These are phyloP conservation scores for Metschnikowia henanensis DNA, from an alignment of 805 yeast species.

Conservation along the genomic window DNA sequence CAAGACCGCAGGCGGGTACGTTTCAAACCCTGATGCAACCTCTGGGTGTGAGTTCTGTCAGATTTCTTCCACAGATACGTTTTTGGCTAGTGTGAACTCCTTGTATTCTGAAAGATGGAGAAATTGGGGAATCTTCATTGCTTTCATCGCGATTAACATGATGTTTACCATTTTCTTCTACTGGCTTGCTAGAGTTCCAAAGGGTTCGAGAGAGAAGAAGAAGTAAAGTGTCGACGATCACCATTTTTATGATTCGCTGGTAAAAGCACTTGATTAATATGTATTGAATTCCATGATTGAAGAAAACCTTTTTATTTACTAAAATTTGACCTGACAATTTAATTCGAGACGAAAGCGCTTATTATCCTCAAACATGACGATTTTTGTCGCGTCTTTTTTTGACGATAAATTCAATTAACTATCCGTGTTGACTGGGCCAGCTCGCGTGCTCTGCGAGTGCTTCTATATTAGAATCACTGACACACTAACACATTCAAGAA, in stretches of 20 bases:
- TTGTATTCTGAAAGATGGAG: conserved; percentile 59
- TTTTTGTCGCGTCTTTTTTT: no score
- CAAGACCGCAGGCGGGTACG: conserved; percentile 50
- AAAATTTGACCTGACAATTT: no score
- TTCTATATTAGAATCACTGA: no score
- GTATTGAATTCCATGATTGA: no score
- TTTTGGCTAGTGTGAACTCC: conserved; percentile 48
- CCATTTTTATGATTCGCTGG: background rate
- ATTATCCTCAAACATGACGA: no score
- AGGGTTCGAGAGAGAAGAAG: conserved; percentile 44
- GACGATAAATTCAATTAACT: no score
- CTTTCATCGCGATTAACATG: conserved; percentile 43
- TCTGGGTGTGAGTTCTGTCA: conserved; percentile 62
- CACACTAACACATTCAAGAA: no score
- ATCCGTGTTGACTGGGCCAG: no score
- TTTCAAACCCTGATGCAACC: conserved; percentile 55
- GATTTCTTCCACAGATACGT: conserved; percentile 55
- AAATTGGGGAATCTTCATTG: conserved; percentile 57
- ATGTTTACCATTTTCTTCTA: conserved; percentile 37
- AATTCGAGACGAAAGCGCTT: no score
- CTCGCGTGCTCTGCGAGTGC: no score
- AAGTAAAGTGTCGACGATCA: background rate
- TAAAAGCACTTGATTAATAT: no score
- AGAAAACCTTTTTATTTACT: no score
- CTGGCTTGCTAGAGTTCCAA: conserved; percentile 77